Evolutionary conservation across 2,329 filamentous ascomycete species (phyloP).

Genomic region (Cladosporium sp.): DNA sequence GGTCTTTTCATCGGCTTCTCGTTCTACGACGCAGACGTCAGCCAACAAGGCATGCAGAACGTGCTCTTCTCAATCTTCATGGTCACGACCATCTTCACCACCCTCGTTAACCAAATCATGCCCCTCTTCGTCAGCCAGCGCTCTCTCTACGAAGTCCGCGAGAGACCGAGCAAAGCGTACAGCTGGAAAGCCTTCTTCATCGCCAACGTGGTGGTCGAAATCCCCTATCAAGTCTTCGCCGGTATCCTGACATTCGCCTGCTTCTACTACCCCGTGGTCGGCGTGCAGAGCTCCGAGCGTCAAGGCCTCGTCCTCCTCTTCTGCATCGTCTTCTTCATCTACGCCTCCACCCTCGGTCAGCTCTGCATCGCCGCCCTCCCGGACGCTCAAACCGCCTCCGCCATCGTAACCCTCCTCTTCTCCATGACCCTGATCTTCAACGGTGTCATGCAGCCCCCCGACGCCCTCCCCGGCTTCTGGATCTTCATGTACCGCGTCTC

Average conservation of each 20-base stretch:
- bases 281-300: constrained; percentile 45
- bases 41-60: constrained; percentile 42
- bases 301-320: constrained; percentile 64
- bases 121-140: constrained; percentile 57
- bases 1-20: constrained; percentile 47
- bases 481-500: constrained; percentile 70
- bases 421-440: constrained; percentile 48
- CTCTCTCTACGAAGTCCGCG: constrained; percentile 56
- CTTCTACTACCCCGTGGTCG: constrained; percentile 60
- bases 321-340: constrained; percentile 64
- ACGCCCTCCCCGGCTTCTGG: constrained; percentile 65
- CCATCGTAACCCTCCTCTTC: constrained; percentile 46
- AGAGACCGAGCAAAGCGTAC: constrained; percentile 65
- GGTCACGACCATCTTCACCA: constrained; percentile 37
- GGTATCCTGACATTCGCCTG: constrained; percentile 60
- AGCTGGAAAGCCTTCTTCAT: constrained; percentile 71
- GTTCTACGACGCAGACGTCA: constrained; percentile 37
- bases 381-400: constrained; percentile 63
- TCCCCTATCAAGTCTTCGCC: constrained; percentile 62
- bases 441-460: constrained; percentile 58
- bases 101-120: constrained; percentile 55
- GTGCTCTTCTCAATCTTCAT: constrained; percentile 50
- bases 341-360: constrained; percentile 67
- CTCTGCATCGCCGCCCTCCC: constrained; percentile 69
- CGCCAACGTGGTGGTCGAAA: constrained; percentile 67